phyloP scores from a whole-genome alignment of 2,329 filamentous ascomycete species.

The Eurotiales sp. region DNA sequence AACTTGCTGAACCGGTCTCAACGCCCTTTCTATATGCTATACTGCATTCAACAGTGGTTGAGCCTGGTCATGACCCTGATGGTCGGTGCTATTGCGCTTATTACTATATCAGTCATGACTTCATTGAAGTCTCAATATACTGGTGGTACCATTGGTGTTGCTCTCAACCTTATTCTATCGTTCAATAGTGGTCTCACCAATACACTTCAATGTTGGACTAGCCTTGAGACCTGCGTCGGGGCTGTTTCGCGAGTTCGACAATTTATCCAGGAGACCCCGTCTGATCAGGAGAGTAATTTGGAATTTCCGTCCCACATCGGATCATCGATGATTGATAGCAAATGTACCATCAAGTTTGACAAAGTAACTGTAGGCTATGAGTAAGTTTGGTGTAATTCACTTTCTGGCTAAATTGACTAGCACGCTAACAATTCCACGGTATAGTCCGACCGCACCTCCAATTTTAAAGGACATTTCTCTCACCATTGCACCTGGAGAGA shows the following conservation, averaged over 20 bases:
- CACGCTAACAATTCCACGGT: too few species aligned
- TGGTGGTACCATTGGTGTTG: slow-evolving; percentile 51
- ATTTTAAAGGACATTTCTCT: slow-evolving; percentile 28
- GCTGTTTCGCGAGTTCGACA: slow-evolving; percentile 53
- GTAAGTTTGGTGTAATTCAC: too few species aligned
- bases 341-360: too few species aligned
- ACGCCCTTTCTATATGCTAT: slow-evolving; percentile 55
- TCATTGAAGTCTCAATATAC: too few species aligned
- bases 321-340: too few species aligned
- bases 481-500: slow-evolving; percentile 38
- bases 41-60: slow-evolving; percentile 57
- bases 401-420: too few species aligned
- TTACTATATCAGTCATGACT: too few species aligned
- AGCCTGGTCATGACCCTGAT: slow-evolving; percentile 49
- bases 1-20: slow-evolving; percentile 52
- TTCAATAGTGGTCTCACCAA: slow-evolving; percentile 55
- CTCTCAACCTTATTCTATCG: slow-evolving; percentile 50
- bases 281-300: too few species aligned
- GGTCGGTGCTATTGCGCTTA: slow-evolving; percentile 45
- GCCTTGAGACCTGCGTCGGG: slow-evolving; percentile 56
- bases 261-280: slow-evolving; percentile 42
- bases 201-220: slow-evolving; percentile 56
- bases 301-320: too few species aligned
- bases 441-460: neutral
- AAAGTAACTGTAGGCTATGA: too few species aligned